phyloP scores from a whole-genome alignment of 345 rosid species.

The Stellera chamaejasme region DNA sequence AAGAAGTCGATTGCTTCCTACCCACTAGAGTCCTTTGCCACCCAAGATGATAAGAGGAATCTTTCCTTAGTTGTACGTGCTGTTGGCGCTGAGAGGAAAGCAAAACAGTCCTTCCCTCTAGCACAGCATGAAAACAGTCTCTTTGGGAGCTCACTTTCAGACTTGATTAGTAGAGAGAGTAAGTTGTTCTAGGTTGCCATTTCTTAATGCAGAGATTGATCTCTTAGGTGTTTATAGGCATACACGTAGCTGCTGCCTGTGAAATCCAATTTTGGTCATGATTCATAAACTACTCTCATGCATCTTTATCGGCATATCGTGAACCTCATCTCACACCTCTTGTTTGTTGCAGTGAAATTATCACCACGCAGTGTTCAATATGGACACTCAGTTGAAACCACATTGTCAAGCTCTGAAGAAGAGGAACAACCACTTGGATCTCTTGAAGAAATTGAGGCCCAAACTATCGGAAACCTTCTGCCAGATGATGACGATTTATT shows the following conservation, averaged over 20 bases:
- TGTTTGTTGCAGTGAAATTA: slow-evolving; percentile 39
- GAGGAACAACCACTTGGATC: slow-evolving; percentile 42
- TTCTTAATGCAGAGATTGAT: background rate
- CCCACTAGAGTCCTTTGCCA: slow-evolving; percentile 14
- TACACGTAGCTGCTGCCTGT: slow-evolving; percentile 1
- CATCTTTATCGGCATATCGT: slow-evolving; percentile 3
- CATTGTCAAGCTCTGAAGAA: slow-evolving; percentile 35
- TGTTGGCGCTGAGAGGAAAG: slow-evolving; percentile 26
- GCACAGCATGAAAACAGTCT: slow-evolving; percentile 45
- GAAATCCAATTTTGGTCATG: background rate
- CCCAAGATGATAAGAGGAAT: slow-evolving; percentile 24
- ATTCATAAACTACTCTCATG: background rate
- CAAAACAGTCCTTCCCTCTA: slow-evolving; percentile 15
- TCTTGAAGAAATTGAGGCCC: slow-evolving; percentile 56
- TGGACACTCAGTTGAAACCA: slow-evolving; percentile 32
- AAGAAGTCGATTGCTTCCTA: slow-evolving; percentile 21
- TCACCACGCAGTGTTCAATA: slow-evolving; percentile 24
- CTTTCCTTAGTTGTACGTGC: slow-evolving; percentile 20
- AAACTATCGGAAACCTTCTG: slow-evolving; percentile 63
- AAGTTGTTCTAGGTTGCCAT: slow-evolving; percentile 14
- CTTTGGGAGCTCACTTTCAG: slow-evolving; percentile 59
- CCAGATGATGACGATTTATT: slow-evolving; percentile 62
- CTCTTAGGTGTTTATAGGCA: no score
- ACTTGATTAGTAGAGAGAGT: slow-evolving; percentile 43
- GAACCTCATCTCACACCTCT: slow-evolving; percentile 8